phyloP scores from a whole-genome alignment of 306 rosid species.

The Myrica gale region DNA sequence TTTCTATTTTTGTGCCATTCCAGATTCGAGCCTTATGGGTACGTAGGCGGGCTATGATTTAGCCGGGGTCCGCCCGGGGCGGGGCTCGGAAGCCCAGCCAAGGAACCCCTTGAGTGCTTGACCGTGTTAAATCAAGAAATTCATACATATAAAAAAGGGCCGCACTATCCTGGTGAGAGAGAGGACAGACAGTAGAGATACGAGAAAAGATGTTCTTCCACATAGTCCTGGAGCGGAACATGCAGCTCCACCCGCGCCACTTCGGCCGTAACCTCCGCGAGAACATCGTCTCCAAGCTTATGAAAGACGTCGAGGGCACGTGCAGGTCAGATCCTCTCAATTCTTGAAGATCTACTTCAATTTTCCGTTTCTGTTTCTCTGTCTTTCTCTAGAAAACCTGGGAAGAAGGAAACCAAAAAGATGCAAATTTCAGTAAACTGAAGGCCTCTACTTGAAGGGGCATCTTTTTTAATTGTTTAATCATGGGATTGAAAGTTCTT shows the following conservation, averaged over 20 bases:
- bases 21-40: too few relatives aligned
- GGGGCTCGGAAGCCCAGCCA: too few relatives aligned
- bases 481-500: not conserved
- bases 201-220: constrained; percentile 73
- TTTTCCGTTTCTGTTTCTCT: not conserved
- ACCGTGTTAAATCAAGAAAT: too few relatives aligned
- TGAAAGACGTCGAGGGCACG: constrained; percentile 98
- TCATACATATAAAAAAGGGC: too few relatives aligned
- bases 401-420: not conserved
- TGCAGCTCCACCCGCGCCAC: constrained; percentile 96
- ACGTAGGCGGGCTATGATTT: too few relatives aligned
- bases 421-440: not conserved
- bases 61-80: too few relatives aligned
- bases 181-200: too few relatives aligned
- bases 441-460: not conserved
- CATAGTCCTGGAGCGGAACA: constrained; percentile 87
- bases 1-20: too few relatives aligned
- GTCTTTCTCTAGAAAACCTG: not conserved
- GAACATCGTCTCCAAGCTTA: constrained; percentile 79
- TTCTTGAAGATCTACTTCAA: too few relatives aligned
- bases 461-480: not conserved
- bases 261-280: constrained; percentile 92
- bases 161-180: too few relatives aligned
- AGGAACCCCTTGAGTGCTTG: too few relatives aligned
- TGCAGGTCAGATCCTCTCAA: constrained; percentile 56